Percentiles rank a stretch among this genome's conserved stretches.
Conservation (phyloP, 768 basidiomycete species). For the Hypholoma fasciculare region DNA sequence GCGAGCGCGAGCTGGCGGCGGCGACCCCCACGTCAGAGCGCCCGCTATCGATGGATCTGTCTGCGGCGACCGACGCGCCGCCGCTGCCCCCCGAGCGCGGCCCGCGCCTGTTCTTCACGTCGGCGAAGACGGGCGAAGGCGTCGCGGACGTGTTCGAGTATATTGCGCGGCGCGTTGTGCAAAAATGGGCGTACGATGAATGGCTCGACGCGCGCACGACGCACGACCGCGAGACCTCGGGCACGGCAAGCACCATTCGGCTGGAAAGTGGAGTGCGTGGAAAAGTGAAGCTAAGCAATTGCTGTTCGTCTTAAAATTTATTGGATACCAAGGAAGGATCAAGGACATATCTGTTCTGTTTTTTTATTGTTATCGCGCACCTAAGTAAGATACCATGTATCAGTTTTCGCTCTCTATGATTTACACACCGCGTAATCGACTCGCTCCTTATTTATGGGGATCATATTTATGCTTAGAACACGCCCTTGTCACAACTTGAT, state of each 20-base stretch:
- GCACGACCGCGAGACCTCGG: constrained; percentile 23
- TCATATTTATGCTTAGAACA: too few relatives aligned
- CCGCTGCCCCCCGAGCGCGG: constrained; percentile 47
- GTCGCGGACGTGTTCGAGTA: constrained; percentile 78
- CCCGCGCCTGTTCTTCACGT: constrained; percentile 72
- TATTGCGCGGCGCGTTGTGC: constrained; percentile 61
- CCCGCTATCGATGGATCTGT: background rate
- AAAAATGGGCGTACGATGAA: constrained; percentile 70
- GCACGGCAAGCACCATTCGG: background rate
- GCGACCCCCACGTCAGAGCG: background rate
- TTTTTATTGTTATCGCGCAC: too few relatives aligned
- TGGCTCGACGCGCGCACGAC: constrained; percentile 38
- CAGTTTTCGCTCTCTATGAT: too few relatives aligned
- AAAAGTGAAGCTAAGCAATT: background rate
- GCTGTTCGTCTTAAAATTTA: too few relatives aligned
- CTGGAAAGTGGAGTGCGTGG: background rate
- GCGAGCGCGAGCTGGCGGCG: constrained; percentile 18
- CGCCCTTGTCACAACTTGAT: too few relatives aligned
- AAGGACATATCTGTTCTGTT: too few relatives aligned
- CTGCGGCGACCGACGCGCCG: constrained; percentile 3
- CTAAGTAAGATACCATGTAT: too few relatives aligned
- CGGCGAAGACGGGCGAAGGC: constrained; percentile 76
- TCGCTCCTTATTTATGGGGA: too few relatives aligned
- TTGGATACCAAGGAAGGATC: too few relatives aligned
- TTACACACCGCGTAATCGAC: too few relatives aligned